Percentiles rank a stretch among this genome's conserved stretches.
phyloP scores from a whole-genome alignment of 148 eudicot species.

The Linanthus parryae region DNA sequence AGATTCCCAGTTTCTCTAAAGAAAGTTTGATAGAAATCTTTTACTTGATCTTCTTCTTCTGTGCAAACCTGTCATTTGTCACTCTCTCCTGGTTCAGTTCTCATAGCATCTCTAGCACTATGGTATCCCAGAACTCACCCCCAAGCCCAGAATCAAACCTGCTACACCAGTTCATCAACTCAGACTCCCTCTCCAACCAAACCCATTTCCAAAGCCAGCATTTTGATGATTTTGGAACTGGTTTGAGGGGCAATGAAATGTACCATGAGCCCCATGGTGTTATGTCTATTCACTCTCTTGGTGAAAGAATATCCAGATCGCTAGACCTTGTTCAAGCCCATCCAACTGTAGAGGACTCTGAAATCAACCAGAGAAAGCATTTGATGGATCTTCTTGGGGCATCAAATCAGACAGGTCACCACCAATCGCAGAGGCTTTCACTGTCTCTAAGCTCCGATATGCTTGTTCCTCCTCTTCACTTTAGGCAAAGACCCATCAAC shows the following conservation, averaged over 20 bases:
- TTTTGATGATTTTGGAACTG: conserved; percentile 36
- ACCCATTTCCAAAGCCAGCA: conserved; percentile 48
- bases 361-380: conserved; percentile 41
- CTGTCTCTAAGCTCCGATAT: conserved; percentile 56
- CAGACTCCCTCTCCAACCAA: conserved; percentile 37
- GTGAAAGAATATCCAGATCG: conserved; percentile 52
- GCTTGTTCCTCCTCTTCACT: conserved; percentile 36
- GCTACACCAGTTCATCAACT: conserved; percentile 56
- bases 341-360: conserved; percentile 25
- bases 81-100: too few species aligned
- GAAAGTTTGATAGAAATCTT: too few species aligned
- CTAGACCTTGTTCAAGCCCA: conserved; percentile 33
- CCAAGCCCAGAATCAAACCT: conserved; percentile 40
- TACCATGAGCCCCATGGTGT: conserved; percentile 24
- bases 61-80: too few species aligned
- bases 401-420: conserved; percentile 28
- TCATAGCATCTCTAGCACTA: too few species aligned
- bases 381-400: conserved; percentile 58
- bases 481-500: conserved; percentile 34
- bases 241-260: conserved; percentile 21
- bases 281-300: conserved; percentile 39
- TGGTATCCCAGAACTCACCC: conserved; percentile 69
- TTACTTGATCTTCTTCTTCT: too few species aligned
- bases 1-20: neutral
- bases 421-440: conserved; percentile 43